A percentile compares a stretch with the other conserved stretches of the same genome.
Evolutionary conservation across 1,284 basidiomycete species (phyloP).

Genomic region (Ceratobasidium theobromae): DNA sequence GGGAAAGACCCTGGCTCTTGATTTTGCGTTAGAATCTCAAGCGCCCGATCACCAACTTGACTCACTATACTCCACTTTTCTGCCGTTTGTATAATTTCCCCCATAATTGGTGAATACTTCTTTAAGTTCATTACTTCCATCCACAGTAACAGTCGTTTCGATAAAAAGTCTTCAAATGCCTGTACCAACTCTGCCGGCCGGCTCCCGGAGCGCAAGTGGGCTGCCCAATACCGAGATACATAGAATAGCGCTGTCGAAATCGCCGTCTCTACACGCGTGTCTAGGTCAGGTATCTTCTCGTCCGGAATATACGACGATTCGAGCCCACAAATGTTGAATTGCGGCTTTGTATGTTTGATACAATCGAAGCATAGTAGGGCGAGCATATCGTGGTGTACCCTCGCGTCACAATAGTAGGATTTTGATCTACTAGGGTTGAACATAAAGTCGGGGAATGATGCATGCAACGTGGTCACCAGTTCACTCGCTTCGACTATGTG

Average conservation of each 20-base stretch:
- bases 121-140: conserved; percentile 4
- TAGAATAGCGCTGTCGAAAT: neutral
- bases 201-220: neutral
- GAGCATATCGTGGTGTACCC: neutral
- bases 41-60: neutral
- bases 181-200: neutral
- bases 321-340: conserved; percentile 1
- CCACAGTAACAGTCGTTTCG: neutral
- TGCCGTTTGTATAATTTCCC: neutral
- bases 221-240: neutral
- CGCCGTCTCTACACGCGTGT: neutral
- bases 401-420: neutral
- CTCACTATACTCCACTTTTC: neutral
- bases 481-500: neutral
- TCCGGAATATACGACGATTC: neutral
- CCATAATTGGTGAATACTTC: neutral
- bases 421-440: neutral
- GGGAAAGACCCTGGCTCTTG: neutral
- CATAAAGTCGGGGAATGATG: neutral
- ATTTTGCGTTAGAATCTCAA: too few species aligned
- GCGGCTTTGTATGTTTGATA: neutral
- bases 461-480: neutral
- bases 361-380: neutral
- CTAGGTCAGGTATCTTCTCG: neutral
- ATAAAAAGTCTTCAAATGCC: neutral